Evolutionary conservation across 2,329 filamentous ascomycete species (phyloP), one percentile per base, ranked within the genome.

Genomic region (Botrytis squamosa): DNA sequence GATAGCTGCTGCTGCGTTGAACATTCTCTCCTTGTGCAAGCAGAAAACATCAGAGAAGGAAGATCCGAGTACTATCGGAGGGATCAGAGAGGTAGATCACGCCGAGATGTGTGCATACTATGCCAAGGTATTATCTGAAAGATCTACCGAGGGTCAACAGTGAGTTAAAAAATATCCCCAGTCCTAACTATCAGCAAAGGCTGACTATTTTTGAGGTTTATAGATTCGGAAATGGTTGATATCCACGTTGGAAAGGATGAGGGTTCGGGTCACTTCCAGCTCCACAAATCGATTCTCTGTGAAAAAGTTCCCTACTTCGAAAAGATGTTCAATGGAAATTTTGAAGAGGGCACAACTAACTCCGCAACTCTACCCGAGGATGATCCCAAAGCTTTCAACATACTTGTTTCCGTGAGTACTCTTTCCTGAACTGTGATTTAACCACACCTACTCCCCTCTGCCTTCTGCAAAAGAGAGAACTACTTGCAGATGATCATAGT

Each of bases 241-340:
- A 67, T 75, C 12, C 29, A 42, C n/a, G 67, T 74, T 3, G 73
- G 73, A n/a, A 40, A 38, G 6, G 60, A 63, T 18, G 36, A 52
- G 7, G 40, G 66, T 25, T 66, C 70, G 25, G 74, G 44, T 33
- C 22, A 67, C 3, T 71, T 71, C 33, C 29, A 44, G 4, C 63
- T 76, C 29, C 66, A 76, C 29, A 74, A 75, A 22, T 36, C 38
- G 3, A 52, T 73, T 16, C 40, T 75, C 3, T 75, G 70, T 71
- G 52, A 69, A 10, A 75, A 74, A 46, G 42, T 76, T 16, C 76
- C 75, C 1, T 77, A 75, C 40, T 77, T 75, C 38, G 38, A 69
- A 18, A 75, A 74, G 57, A 75, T 76, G 72, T 75, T 76, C 59
- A 44, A 55, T 14, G 42, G 46, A 40, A 52, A 40, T 0, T 77